Conservation (phyloP, 1,139 yeast genomes). For the Saccharomycopsis hybrid region DNA sequence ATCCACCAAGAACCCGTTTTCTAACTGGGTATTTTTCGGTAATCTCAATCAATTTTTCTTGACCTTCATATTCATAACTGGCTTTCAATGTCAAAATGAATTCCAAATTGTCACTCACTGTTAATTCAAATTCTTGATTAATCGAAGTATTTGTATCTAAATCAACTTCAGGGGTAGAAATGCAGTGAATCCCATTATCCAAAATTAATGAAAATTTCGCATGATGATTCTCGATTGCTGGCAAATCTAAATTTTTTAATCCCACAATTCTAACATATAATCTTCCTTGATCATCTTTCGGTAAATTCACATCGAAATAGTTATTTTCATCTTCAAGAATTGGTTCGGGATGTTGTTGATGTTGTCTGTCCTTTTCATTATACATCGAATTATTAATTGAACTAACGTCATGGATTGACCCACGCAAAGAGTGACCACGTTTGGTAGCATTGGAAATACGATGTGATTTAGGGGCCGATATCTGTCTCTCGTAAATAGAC, state of each 20-base stretch:
- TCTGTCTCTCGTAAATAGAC: conserved; percentile 15
- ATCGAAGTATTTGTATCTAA: conserved; percentile 40
- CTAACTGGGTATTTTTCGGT: conserved; percentile 42
- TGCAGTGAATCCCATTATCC: conserved; percentile 87
- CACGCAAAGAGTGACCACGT: conserved; percentile 12
- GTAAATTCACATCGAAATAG: conserved; percentile 22
- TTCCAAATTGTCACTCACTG: conserved; percentile 60
- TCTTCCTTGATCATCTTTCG: conserved; percentile 57
- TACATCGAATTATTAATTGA: conserved; percentile 3
- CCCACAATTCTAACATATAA: conserved; percentile 63
- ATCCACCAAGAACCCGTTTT: conserved; percentile 25
- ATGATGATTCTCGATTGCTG: conserved; percentile 46
- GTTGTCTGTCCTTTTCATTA: neutral
- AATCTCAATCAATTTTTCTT: conserved; percentile 50
- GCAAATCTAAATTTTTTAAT: conserved; percentile 50
- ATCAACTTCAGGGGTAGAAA: conserved; percentile 61
- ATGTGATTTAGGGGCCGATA: conserved; percentile 17
- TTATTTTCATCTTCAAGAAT: conserved; percentile 11
- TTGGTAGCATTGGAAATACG: conserved; percentile 11
- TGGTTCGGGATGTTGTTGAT: conserved; percentile 10
- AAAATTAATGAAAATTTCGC: conserved; percentile 67
- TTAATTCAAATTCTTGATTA: conserved; percentile 79
- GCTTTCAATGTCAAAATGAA: conserved; percentile 71
- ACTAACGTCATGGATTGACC: conserved; percentile 16
- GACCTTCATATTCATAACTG: conserved; percentile 44